These are phyloP conservation scores for Paecilomyces niveus DNA, from an alignment of 2,329 filamentous ascomycete species.

Conservation along the genomic window DNA sequence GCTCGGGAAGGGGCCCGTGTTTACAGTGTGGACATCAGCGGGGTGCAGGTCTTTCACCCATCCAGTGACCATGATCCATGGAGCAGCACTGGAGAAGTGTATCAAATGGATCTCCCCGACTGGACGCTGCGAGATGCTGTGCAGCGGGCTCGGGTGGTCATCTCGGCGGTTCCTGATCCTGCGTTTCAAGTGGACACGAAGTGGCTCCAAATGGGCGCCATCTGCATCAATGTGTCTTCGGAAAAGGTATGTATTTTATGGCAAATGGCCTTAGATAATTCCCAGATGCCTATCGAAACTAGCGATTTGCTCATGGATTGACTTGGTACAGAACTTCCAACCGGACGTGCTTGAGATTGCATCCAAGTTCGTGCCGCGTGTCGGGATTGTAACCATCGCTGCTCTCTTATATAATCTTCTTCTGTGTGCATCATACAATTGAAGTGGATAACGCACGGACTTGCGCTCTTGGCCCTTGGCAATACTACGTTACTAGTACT, in stretches of 20 bases:
- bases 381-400: neutral
- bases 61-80: no score
- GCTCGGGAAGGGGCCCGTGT: no score
- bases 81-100: no score
- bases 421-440: neutral
- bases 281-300: no score
- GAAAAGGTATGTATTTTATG: no score
- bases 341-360: neutral
- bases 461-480: neutral
- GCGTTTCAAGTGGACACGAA: neutral
- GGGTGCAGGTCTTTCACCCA: no score
- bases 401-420: neutral
- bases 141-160: neutral
- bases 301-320: neutral
- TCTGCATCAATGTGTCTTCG: no score
- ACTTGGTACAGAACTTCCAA: neutral
- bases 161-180: neutral
- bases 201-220: neutral
- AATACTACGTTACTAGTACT: neutral
- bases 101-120: no score
- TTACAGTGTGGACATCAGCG: no score
- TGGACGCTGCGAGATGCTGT: neutral
- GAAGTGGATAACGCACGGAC: neutral
- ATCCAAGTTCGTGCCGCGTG: neutral
- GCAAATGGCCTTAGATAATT: no score